These are phyloP conservation scores for Talaromyces ruber DNA, from an alignment of 495 filamentous ascomycete species.

Conservation along the genomic window DNA sequence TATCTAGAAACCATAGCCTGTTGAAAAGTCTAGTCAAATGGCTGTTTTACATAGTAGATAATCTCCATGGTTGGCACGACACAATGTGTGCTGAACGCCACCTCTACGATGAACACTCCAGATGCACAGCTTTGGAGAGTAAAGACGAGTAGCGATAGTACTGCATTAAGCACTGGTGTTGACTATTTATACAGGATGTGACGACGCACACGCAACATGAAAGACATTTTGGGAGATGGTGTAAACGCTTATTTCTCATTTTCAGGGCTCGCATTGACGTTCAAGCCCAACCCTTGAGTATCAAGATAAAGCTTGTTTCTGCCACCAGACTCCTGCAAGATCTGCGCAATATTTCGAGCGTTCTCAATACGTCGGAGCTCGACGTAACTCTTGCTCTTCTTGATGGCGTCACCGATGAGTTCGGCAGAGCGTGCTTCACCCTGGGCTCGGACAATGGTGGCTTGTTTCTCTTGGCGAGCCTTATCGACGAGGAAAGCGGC, in stretches of 20 bases:
- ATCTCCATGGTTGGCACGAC: too few relatives aligned
- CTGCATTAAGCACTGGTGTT: conserved; percentile 4
- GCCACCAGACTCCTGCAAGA: conserved; percentile 76
- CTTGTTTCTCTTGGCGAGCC: conserved; percentile 98
- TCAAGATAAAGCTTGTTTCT: conserved; percentile 94
- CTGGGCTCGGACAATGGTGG: conserved; percentile 95
- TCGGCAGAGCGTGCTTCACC: conserved; percentile 98
- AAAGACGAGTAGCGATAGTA: conserved; percentile 8
- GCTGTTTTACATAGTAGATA: too few relatives aligned
- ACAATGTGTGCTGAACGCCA: too few relatives aligned
- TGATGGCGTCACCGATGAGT: conserved; percentile 97
- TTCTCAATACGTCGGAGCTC: conserved; percentile 97
- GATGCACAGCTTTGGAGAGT: not conserved
- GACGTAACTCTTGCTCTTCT: conserved; percentile 95
- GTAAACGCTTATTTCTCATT: conserved; percentile 6
- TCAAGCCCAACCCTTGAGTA: conserved; percentile 79
- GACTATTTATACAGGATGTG: conserved; percentile 7
- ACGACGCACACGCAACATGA: not conserved
- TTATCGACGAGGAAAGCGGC: conserved; percentile 98
- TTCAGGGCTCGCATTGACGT: conserved; percentile 54
- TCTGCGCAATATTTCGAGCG: conserved; percentile 72
- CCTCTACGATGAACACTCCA: too few relatives aligned
- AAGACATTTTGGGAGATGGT: not conserved
- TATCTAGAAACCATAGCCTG: too few relatives aligned
- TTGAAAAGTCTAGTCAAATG: too few relatives aligned